These are phyloP conservation scores for Fusarium sp. DNA, from an alignment of 2,329 filamentous ascomycete species.

Conservation along the genomic window DNA sequence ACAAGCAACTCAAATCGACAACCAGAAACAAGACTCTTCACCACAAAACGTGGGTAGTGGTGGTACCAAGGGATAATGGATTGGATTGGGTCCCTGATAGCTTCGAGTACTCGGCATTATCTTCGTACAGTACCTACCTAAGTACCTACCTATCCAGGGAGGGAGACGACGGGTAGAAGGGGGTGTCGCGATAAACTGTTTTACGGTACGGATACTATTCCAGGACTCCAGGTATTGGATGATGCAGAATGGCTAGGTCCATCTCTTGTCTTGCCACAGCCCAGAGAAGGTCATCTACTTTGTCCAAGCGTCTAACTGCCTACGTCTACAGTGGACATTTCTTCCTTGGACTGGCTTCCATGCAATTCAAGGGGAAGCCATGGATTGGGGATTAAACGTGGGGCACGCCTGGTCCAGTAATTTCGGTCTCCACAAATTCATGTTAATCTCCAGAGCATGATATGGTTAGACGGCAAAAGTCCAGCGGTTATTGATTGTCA, in stretches of 20 bases:
- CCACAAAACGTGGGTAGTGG: slow-evolving; percentile 4
- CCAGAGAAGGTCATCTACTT: neutral
- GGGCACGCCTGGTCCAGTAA: slow-evolving; percentile 41
- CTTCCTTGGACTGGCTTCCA: slow-evolving; percentile 25
- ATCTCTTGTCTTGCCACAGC: neutral
- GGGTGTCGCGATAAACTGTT: slow-evolving; percentile 9
- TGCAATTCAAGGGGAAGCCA: slow-evolving; percentile 26
- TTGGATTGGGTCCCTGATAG: slow-evolving; percentile 21
- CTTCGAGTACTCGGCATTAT: slow-evolving; percentile 9
- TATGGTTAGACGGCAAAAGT: slow-evolving; percentile 12
- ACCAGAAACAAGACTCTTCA: neutral
- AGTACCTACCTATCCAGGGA: neutral
- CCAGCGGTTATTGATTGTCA: neutral
- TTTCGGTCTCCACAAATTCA: slow-evolving; percentile 30
- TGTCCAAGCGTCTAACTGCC: slow-evolving; percentile 17
- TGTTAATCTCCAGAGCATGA: slow-evolving; percentile 12
- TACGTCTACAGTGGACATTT: slow-evolving; percentile 7
- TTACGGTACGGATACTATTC: neutral
- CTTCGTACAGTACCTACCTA: slow-evolving; percentile 6
- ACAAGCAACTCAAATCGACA: slow-evolving; percentile 7
- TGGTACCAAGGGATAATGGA: slow-evolving; percentile 27
- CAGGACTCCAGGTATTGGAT: neutral
- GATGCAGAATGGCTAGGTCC: neutral
- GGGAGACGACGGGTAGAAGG: neutral
- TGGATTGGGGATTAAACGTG: slow-evolving; percentile 41